Conservation (phyloP, 345 rosid species). For the Limnanthes douglasii region DNA sequence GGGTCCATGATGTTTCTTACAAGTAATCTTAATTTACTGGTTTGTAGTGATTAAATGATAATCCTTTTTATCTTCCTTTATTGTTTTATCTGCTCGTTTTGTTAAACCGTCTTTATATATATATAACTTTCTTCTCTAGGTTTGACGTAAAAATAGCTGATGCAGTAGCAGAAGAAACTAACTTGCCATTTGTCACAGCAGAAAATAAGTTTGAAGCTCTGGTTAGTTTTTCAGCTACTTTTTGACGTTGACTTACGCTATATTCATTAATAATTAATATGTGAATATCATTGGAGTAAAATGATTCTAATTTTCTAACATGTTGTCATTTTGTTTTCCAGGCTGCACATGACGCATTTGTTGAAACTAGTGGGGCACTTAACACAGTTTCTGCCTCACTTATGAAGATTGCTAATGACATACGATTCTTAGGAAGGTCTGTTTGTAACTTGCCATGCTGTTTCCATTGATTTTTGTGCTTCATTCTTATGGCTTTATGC, state of each 20-base stretch:
- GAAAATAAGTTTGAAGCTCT: constrained; percentile 98
- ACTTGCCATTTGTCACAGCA: constrained; percentile 78
- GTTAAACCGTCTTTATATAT: no score
- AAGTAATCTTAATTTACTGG: not conserved
- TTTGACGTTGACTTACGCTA: no score
- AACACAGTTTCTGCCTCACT: constrained; percentile 69
- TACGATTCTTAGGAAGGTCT: constrained; percentile 81
- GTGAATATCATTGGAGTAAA: no score
- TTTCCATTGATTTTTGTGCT: not conserved
- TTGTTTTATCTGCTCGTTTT: not conserved
- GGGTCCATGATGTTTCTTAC: not conserved
- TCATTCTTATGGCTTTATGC: constrained; percentile 9
- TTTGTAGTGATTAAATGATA: not conserved
- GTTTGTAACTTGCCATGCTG: constrained; percentile 1
- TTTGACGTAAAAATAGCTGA: constrained; percentile 90
- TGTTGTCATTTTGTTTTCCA: constrained; percentile 14
- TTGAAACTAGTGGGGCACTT: constrained; percentile 88
- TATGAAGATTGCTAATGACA: constrained; percentile 93
- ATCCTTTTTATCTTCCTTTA: not conserved
- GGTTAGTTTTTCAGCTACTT: constrained; percentile 31
- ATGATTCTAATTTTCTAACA: constrained; percentile 3
- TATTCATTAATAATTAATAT: no score
- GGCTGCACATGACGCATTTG: constrained; percentile 99
- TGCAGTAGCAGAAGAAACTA: constrained; percentile 89
- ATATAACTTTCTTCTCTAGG: constrained; percentile 17